Evolutionary conservation across 805 yeast genomes (phyloP), one percentile per base, ranked within the genome.

Genomic region (Candida methanosorbosa): DNA sequence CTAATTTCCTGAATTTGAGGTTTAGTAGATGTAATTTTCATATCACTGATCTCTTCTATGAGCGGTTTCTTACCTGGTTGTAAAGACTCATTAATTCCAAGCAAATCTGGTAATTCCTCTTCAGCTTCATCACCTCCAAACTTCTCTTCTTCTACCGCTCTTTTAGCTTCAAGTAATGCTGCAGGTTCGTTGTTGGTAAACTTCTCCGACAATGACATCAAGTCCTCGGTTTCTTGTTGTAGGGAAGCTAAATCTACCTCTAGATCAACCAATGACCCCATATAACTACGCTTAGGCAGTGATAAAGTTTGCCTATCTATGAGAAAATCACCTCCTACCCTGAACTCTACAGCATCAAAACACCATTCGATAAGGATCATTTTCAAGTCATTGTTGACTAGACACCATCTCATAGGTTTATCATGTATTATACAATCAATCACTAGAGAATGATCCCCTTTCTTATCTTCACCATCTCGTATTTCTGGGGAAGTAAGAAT

Each of bases 351-450:
- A 9, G 87, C 71, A 49, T 85, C 94, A 27, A 86, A 53, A 47
- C 94, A 80, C 81, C 95, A 85, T 50, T 85, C 95, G 6, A 81
- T 70, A 32, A 84, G 52, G 12, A 86, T 78, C 31, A 75, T 66
- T 39, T 75, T 64, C 36, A 86, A 63, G 33, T 81, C 81, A 1
- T 59, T 44, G 42, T 78, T 80, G 27, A 67, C 45, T 29, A 70
- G 63, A 22, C 78, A 68, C 80, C 88, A 78, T 29, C 62, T 59
- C 59, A 78, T 67, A 32, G 87, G 75, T 24, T 58, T 59, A 8
- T 73, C 66, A 50, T 84, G 77, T 38, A 86, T 70, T 32, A 88
- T 77, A 55, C 96, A 87, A 54, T 87, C 96, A 46, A 75, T 75
- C 2, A 84, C 87, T 29, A 69, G 58, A 29, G 87, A 74, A 13